Conservation (phyloP, 495 filamentous ascomycete species). For the Penicillium maclennaniae region DNA sequence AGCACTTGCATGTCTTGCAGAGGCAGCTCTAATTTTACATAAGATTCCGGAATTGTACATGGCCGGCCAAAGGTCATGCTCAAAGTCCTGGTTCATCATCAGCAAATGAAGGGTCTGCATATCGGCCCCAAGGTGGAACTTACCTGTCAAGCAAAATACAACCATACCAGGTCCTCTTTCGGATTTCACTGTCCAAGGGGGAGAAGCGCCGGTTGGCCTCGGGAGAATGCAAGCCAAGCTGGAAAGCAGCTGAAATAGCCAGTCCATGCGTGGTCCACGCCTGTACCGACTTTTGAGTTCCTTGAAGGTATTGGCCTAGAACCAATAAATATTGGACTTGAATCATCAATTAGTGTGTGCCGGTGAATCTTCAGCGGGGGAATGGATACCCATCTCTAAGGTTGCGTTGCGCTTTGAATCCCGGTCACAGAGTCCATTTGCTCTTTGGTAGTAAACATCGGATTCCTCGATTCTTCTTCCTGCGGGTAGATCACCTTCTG, state of each 20-base stretch:
- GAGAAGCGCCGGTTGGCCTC: conserved; percentile 17
- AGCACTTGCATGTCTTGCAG: conserved; percentile 18
- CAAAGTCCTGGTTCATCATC: conserved; percentile 27
- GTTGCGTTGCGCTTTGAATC: conserved; percentile 33
- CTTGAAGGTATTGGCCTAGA: conserved; percentile 41
- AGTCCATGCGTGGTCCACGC: conserved; percentile 42
- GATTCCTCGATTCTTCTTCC: conserved; percentile 25
- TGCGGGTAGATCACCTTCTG: conserved; percentile 14
- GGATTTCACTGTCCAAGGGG: conserved; percentile 34
- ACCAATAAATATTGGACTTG: conserved; percentile 35
- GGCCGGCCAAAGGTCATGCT: conserved; percentile 47
- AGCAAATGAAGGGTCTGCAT: not conserved
- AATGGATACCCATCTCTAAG: conserved; percentile 29
- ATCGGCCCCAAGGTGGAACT: not conserved
- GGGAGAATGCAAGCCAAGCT: conserved; percentile 36
- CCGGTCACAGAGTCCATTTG: conserved; percentile 24
- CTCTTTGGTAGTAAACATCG: conserved; percentile 36
- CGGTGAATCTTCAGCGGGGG: not conserved
- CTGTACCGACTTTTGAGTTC: conserved; percentile 41
- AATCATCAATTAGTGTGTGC: not conserved
- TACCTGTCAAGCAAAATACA: conserved; percentile 45
- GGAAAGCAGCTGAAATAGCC: conserved; percentile 35
- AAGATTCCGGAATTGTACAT: conserved; percentile 30
- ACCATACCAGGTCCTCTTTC: conserved; percentile 45
- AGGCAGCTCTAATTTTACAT: conserved; percentile 31